Evolutionary conservation across 2,329 filamentous ascomycete species (phyloP), one percentile per base, ranked within the genome.

Genomic region (Basipetospora chlamydospora): DNA sequence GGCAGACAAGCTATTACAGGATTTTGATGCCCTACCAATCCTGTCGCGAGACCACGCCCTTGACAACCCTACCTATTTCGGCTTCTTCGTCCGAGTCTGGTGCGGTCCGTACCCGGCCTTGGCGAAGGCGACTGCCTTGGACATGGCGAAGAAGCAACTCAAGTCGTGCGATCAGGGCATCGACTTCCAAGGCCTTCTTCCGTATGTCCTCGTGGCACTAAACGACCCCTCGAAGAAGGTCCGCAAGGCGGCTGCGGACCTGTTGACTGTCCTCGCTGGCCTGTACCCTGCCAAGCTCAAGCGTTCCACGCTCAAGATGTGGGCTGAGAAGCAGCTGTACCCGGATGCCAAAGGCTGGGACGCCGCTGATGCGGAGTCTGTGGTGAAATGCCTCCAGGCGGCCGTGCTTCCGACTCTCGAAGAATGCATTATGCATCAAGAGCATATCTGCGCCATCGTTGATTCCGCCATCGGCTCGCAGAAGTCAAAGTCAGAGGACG

Each of bases 351-450:
- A 58, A 20, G 55, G 66, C 25, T 53, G 79, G 12, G 60, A 68
- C 31, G 73, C 70, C 63, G 62, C 92, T 37, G 56, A 69, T 3
- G 49, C 60, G 1, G 67, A 76, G 17, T 67, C 78, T 37, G 60
- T 62, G 2, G 60, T 67, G 29, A 76, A 72, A 40, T 56, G 92
- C 15, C 50, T 90, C 1, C 66, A 73, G 15, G 64, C 72, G 15
- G 65, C 80, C 26, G 57, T 95, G n/a, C 54, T 84, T 15, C 83
- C 83, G 1, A 72, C 70, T 2, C 59, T 94, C 8, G 87, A 95
- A 55, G 90, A 95, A 55, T 92, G 80, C 48, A 67, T 88, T 3
- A 71, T 95, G 45, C 86, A 96, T 50, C 61, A 73, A 4, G 71
- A 69, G 20, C 77, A 90, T 42, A 66, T 94, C 30, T 61, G 68